These are phyloP conservation scores for Psilocybe cubensis DNA, from an alignment of 768 basidiomycete genomes.

Conservation along the genomic window DNA sequence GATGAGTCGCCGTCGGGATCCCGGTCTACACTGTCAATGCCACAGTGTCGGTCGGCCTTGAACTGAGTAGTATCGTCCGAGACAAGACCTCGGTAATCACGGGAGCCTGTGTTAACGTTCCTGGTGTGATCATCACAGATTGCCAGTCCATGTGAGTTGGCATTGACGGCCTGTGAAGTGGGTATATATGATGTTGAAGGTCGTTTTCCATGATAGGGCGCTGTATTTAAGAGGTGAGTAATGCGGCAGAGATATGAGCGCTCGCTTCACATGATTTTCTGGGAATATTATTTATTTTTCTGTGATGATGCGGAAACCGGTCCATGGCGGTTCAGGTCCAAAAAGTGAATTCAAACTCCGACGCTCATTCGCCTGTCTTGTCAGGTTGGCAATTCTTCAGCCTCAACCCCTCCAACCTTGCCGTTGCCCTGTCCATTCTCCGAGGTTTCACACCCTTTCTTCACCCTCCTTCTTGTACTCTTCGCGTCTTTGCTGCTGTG, in stretches of 20 bases:
- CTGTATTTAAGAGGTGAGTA: slow-evolving; percentile 10
- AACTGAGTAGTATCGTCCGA: slow-evolving; percentile 9
- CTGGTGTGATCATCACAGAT: slow-evolving; percentile 4
- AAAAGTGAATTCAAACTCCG: slow-evolving; percentile 46
- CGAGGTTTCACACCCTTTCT: slow-evolving; percentile 15
- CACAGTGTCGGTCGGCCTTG: slow-evolving; percentile 12
- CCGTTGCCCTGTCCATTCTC: slow-evolving; percentile 15
- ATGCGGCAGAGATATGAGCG: background rate
- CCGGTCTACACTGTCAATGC: slow-evolving; percentile 16
- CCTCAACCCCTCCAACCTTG: slow-evolving; percentile 23
- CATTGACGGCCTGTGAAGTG: slow-evolving; percentile 3
- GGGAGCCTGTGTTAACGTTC: background rate
- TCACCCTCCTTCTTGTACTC: slow-evolving; percentile 22
- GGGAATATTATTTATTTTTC: slow-evolving; percentile 4
- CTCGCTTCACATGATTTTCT: slow-evolving; percentile 15
- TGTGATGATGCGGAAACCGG: slow-evolving; percentile 11
- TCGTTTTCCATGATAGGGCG: slow-evolving; percentile 11
- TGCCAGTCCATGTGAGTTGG: background rate
- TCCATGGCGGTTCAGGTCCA: slow-evolving; percentile 23
- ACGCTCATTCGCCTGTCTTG: slow-evolving; percentile 22
- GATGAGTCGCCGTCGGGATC: slow-evolving; percentile 32
- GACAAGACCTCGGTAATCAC: slow-evolving; percentile 7
- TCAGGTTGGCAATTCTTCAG: slow-evolving; percentile 9
- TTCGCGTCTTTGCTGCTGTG: slow-evolving; percentile 23
- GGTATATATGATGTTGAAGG: slow-evolving; percentile 6